Evolutionary conservation across 345 rosid genomes (phyloP), one percentile per base, ranked within the genome.

Genomic region (Erodium maritimum): DNA sequence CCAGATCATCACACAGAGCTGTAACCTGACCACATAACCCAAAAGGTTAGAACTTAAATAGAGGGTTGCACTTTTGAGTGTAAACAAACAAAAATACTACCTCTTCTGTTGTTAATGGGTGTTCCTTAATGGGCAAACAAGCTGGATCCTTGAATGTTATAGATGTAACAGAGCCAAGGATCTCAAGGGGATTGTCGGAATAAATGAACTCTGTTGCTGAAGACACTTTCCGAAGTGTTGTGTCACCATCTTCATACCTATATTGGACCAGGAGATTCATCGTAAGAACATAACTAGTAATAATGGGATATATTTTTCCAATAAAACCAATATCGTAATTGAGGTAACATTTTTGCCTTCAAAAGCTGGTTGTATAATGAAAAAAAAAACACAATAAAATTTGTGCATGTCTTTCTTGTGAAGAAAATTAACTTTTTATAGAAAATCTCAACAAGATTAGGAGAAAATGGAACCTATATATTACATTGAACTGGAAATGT

Each of bases 171-270:
- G 91, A 84, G 56, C 99, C 95, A 63, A 93, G 96, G 71, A 89
- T 37, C 74, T 93, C 99, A 57, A 93, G 94, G 68, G 96, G 95
- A 46, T 69, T 65, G 53, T 77, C 90, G n/a, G 96, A 86, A 84
- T 82, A 79, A 64, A 89, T 76, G 64, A 93, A 93, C 63, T 89
- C 95, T 66, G 91, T 65, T 37, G 91, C 96, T 42, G 88, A 79
- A 53, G 90, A 73, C 22, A 77, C 86, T 75, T 71, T 89, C 68
- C 88, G 80, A 65, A 87, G 66, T 61, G 80, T 65, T 54, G 91
- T 71, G 52, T 74, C 86, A 51, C 87, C 91, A 67, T 87, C 94
- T 24, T 83, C 83, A 69, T 93, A 93, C 69, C 98, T 91, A 71
- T n/a, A 58, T 12, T 29, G 9, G 37, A 29, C 37, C 37, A 29